These are phyloP conservation scores for Leucocoprinus sp. DNA, from an alignment of 768 basidiomycete species.

Conservation along the genomic window DNA sequence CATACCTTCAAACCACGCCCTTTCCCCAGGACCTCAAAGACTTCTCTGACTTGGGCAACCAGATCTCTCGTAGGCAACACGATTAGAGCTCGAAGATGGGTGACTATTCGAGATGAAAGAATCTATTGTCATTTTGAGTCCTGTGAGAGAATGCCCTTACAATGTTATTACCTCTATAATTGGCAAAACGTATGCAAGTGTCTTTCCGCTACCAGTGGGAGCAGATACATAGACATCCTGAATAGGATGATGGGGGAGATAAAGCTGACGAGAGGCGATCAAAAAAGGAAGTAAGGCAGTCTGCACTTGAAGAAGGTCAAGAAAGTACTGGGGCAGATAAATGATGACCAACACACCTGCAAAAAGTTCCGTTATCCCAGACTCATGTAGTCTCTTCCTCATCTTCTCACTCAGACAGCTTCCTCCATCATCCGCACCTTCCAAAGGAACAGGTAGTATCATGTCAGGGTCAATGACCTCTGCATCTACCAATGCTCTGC, in stretches of 20 bases:
- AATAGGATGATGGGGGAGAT: conserved; percentile 57
- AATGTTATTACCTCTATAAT: conserved; percentile 63
- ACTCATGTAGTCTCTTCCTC: conserved; percentile 53
- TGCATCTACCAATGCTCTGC: conserved; percentile 62
- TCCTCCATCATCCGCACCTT: conserved; percentile 30
- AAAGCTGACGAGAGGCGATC: conserved; percentile 46
- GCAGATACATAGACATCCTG: conserved; percentile 91
- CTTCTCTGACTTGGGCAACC: conserved; percentile 87
- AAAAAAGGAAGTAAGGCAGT: conserved; percentile 80
- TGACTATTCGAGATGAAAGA: conserved; percentile 66
- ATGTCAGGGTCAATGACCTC: conserved; percentile 54
- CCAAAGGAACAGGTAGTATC: conserved; percentile 35
- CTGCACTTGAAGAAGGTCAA: conserved; percentile 56
- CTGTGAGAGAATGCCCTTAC: not conserved
- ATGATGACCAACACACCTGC: conserved; percentile 49
- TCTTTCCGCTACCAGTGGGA: conserved; percentile 97
- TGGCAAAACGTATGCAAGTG: conserved; percentile 90
- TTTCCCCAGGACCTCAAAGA: conserved; percentile 76
- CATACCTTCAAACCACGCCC: conserved; percentile 80
- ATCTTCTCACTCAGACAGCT: conserved; percentile 53
- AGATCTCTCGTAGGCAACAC: conserved; percentile 93
- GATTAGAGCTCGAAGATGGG: conserved; percentile 78
- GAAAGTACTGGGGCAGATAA: not conserved
- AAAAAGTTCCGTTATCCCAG: conserved; percentile 83
- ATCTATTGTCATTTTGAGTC: conserved; percentile 33